Percentiles rank a stretch among this genome's conserved stretches.
Conservation (phyloP, 78 protist species). For the Bigelowiella natans region DNA sequence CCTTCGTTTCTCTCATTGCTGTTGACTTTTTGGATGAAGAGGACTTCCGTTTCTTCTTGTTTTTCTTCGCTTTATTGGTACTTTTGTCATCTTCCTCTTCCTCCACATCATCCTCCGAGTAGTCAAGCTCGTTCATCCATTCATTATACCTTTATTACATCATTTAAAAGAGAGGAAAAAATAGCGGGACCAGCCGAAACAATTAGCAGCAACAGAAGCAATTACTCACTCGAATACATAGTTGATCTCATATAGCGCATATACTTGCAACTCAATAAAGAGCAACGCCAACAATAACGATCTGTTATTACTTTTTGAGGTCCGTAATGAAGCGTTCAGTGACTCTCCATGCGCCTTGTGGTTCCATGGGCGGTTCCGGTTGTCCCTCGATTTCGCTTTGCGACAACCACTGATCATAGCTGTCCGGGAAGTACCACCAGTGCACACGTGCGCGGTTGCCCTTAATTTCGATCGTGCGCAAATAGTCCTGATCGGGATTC, state of each 20-base stretch:
- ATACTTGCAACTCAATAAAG: not conserved
- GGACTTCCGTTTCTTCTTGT: no score
- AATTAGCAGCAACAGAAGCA: no score
- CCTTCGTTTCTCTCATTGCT: no score
- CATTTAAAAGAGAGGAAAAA: not conserved
- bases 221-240: not conserved
- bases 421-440: slow-evolving; percentile 50
- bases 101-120: not conserved
- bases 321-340: not conserved
- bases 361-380: not conserved
- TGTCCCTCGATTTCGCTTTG: not conserved
- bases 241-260: not conserved
- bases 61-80: no score
- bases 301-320: not conserved
- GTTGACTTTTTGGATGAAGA: no score
- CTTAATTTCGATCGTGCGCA: not conserved
- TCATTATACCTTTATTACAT: slow-evolving; percentile 38
- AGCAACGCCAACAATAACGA: no score
- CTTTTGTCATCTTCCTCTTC: not conserved
- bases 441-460: slow-evolving; percentile 26
- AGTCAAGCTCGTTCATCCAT: slow-evolving; percentile 53
- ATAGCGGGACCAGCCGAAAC: no score
- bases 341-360: not conserved
- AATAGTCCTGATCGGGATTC: not conserved
- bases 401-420: slow-evolving; percentile 33